Evolutionary conservation across 164 flowering plant species (phyloP).

Genomic region (Magnolia officinalis): DNA sequence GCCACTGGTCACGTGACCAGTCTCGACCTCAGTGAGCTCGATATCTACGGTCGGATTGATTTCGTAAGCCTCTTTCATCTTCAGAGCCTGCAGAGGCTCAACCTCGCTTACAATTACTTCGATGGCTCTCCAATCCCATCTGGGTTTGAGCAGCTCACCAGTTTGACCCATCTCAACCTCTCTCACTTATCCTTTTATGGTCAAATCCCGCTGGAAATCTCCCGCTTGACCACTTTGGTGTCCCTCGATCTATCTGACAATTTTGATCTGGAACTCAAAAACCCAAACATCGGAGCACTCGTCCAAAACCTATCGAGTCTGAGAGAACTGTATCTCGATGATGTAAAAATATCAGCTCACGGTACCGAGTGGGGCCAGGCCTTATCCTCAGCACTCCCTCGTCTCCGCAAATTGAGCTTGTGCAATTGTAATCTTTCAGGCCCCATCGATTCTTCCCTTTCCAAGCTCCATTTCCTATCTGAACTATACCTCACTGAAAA

Average conservation of each 20-base stretch:
- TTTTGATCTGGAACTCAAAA: no score
- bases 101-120: conserved; percentile 25
- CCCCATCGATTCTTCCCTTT: background rate
- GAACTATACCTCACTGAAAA: background rate
- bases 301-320: background rate
- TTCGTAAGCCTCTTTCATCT: background rate
- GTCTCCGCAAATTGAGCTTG: background rate
- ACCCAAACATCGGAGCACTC: no score
- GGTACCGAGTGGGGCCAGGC: background rate
- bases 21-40: conserved; percentile 30
- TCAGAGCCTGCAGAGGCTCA: conserved; percentile 26
- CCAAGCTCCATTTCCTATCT: background rate
- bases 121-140: background rate
- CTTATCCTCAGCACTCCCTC: conserved; percentile 1
- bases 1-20: conserved; percentile 25
- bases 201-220: no score
- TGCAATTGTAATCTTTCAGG: background rate
- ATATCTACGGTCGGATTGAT: conserved; percentile 14
- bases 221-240: no score
- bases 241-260: no score
- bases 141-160: background rate
- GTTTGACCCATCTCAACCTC: no score
- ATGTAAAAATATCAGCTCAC: background rate
- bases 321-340: background rate
- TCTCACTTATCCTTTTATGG: no score